A percentile compares a stretch with the other conserved stretches of the same genome.
These are phyloP conservation scores for Ophidiomyces ophidiicola DNA, from an alignment of 2,329 filamentous ascomycete genomes.

Conservation along the genomic window DNA sequence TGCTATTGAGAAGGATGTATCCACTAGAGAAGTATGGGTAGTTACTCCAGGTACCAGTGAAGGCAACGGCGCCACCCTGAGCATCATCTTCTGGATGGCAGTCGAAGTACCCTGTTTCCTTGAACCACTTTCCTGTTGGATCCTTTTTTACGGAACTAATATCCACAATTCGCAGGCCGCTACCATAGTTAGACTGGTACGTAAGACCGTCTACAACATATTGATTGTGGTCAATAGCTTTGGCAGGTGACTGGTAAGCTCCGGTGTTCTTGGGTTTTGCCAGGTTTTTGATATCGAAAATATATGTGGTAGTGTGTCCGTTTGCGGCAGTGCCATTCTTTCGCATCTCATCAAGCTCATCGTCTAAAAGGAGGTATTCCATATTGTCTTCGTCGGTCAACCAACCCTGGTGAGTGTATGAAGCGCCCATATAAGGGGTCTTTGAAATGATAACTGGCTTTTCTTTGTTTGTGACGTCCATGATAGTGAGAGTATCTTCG, in stretches of 20 bases:
- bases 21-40: constrained; percentile 41
- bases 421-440: constrained; percentile 45
- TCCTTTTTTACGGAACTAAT: constrained; percentile 23
- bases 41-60: constrained; percentile 38
- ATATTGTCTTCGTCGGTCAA: constrained; percentile 38
- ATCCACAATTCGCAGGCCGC: constrained; percentile 34
- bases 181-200: constrained; percentile 42
- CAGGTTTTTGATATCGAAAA: constrained; percentile 39
- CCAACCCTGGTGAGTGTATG: constrained; percentile 49
- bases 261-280: constrained; percentile 36
- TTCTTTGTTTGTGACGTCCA: constrained; percentile 16
- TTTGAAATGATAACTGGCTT: constrained; percentile 38
- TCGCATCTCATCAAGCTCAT: constrained; percentile 42
- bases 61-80: constrained; percentile 30
- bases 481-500: constrained; percentile 24
- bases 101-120: constrained; percentile 41
- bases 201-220: constrained; percentile 36
- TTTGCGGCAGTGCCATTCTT: constrained; percentile 31
- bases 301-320: constrained; percentile 40
- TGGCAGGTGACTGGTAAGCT: constrained; percentile 31
- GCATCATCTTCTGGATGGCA: constrained; percentile 41
- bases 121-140: constrained; percentile 36
- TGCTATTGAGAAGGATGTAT: constrained; percentile 42
- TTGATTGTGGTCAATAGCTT: constrained; percentile 40
- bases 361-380: constrained; percentile 41